These are phyloP conservation scores for Pseudopithomyces maydicus DNA, from an alignment of 2,329 filamentous ascomycete genomes.

Conservation along the genomic window DNA sequence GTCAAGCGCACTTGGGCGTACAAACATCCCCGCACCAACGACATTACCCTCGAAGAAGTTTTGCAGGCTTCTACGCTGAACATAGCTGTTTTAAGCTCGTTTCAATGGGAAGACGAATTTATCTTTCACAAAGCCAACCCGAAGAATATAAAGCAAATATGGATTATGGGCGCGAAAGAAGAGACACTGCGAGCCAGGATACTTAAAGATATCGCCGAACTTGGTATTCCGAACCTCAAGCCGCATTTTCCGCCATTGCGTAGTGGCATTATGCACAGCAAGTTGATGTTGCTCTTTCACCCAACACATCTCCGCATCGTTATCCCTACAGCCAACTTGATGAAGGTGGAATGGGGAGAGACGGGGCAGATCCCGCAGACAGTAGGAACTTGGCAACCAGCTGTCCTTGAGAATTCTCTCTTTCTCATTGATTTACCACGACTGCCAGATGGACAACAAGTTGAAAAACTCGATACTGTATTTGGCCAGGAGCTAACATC, in stretches of 20 bases:
- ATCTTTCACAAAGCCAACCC: constrained; percentile 70
- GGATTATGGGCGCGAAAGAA: constrained; percentile 66
- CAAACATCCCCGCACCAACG: constrained; percentile 67
- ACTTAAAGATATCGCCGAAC: constrained; percentile 33
- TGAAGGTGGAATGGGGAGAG: constrained; percentile 89
- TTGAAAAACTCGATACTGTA: constrained; percentile 44
- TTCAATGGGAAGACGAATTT: constrained; percentile 84
- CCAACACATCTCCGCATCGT: constrained; percentile 75
- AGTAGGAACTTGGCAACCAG: constrained; percentile 31
- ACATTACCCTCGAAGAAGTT: constrained; percentile 88
- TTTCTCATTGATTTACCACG: constrained; percentile 92
- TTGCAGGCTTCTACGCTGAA: constrained; percentile 74
- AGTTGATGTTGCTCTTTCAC: constrained; percentile 88
- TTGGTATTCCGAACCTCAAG: constrained; percentile 59
- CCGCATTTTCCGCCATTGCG: constrained; percentile 84
- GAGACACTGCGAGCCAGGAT: constrained; percentile 39
- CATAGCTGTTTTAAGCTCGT: constrained; percentile 83
- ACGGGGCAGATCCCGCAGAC: constrained; percentile 53
- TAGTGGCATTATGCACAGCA: constrained; percentile 85
- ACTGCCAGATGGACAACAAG: constrained; percentile 38
- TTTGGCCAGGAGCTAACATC: constrained; percentile 74
- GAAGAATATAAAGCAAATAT: constrained; percentile 52
- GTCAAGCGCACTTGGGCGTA: constrained; percentile 83
- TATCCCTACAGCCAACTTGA: constrained; percentile 85
- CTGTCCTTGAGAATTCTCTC: constrained; percentile 58